A percentile compares a stretch with the other conserved stretches of the same genome.
Evolutionary conservation across 2,329 filamentous ascomycete genomes (phyloP).

Genomic region (Pseudogymnoascus sp.): DNA sequence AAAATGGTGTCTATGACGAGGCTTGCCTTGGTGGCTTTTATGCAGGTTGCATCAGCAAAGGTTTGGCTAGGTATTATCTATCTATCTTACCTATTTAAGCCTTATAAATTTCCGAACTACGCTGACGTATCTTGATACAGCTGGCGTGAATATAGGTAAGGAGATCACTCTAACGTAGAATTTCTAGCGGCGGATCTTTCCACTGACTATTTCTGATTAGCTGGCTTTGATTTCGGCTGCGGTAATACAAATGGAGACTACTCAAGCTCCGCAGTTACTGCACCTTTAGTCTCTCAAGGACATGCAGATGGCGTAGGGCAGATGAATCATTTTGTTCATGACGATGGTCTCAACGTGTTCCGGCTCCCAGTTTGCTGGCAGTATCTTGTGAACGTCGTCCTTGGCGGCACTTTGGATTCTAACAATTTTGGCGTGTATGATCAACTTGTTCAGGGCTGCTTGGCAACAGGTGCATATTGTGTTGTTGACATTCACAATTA

Average conservation of each 20-base stretch:
- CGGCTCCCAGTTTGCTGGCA: slow-evolving; percentile 54
- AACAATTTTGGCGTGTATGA: slow-evolving; percentile 46
- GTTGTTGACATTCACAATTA: slow-evolving; percentile 53
- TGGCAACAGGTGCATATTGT: slow-evolving; percentile 49
- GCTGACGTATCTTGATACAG: neutral
- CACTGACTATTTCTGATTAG: slow-evolving; percentile 13
- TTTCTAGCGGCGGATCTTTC: neutral
- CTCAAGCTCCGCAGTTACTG: slow-evolving; percentile 13
- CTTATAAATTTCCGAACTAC: neutral
- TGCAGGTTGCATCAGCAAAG: slow-evolving; percentile 9
- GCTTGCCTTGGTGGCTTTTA: slow-evolving; percentile 12
- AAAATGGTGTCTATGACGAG: slow-evolving; percentile 12
- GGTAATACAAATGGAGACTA: slow-evolving; percentile 30
- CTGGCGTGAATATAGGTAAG: neutral
- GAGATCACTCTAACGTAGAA: neutral
- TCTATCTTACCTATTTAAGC: neutral
- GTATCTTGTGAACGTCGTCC: slow-evolving; percentile 43
- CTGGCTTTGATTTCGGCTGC: slow-evolving; percentile 42
- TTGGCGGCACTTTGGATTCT: slow-evolving; percentile 43
- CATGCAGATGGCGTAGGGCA: slow-evolving; percentile 22
- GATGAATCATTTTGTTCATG: slow-evolving; percentile 44
- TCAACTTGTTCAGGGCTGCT: slow-evolving; percentile 47
- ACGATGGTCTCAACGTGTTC: slow-evolving; percentile 49
- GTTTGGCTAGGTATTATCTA: neutral
- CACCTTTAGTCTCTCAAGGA: slow-evolving; percentile 16